phyloP scores from a whole-genome alignment of 1,139 yeast species.

The Martiniozyma asiatica region DNA sequence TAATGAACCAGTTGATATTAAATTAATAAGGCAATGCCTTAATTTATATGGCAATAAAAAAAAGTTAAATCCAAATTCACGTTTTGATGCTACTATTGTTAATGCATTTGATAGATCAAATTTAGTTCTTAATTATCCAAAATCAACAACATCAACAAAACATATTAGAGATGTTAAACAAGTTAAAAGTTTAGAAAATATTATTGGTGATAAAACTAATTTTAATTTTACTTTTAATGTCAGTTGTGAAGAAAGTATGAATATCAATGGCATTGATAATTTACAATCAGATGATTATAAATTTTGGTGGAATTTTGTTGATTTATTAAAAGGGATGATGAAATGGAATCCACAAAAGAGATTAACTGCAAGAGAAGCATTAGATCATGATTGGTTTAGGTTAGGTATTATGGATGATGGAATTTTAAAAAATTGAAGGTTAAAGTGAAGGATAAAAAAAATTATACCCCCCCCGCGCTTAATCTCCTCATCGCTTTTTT shows the following conservation, averaged over 20 bases:
- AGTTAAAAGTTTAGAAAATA: constrained; percentile 38
- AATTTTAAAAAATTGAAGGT: too few species aligned
- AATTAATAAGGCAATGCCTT: constrained; percentile 21
- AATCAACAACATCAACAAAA: constrained; percentile 29
- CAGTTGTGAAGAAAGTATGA: constrained; percentile 12
- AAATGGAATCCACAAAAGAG: constrained; percentile 53
- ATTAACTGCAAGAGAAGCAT: constrained; percentile 55
- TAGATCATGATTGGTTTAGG: constrained; percentile 69
- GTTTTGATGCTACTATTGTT: constrained; percentile 16
- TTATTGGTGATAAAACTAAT: constrained; percentile 25
- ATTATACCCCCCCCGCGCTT: too few species aligned
- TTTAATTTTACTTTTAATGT: constrained; percentile 23
- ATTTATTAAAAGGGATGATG: constrained; percentile 48
- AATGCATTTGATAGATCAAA: constrained; percentile 19
- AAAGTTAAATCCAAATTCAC: constrained; percentile 9
- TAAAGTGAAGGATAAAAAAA: too few species aligned
- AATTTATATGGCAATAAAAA: constrained; percentile 14
- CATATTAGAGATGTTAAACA: constrained; percentile 42
- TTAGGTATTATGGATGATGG: constrained; percentile 71
- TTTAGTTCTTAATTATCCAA: constrained; percentile 20
- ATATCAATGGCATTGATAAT: too few species aligned
- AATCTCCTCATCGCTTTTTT: too few species aligned
- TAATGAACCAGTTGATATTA: constrained; percentile 26
- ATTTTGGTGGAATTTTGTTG: constrained; percentile 70
- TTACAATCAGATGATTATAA: constrained; percentile 1